A percentile compares a stretch with the other conserved stretches of the same genome.
Conservation (phyloP, 768 basidiomycete species). For the Lactarius deliciosus region DNA sequence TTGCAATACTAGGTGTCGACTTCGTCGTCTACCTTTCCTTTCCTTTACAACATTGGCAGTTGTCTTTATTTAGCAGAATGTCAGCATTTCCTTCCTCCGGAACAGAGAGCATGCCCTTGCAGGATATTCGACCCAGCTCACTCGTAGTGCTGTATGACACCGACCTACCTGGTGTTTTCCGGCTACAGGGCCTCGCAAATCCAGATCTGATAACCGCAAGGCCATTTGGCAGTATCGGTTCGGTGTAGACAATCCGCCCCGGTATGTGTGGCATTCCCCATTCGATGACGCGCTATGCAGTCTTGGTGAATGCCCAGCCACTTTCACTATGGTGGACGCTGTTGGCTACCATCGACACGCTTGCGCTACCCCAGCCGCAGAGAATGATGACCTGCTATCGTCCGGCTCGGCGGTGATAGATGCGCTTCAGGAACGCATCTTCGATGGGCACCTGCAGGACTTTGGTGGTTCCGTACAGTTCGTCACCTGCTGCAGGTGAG, state of each 20-base stretch:
- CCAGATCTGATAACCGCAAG: constrained; percentile 1
- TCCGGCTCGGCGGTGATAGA: no score
- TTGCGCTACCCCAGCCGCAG: no score
- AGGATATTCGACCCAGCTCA: not conserved
- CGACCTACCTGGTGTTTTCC: not conserved
- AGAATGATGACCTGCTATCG: no score
- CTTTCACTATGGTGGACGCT: no score
- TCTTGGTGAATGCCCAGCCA: no score
- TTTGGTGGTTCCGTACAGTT: not conserved
- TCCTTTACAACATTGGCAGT: no score
- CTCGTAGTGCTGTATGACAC: not conserved
- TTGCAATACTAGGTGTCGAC: no score
- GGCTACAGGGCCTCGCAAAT: not conserved
- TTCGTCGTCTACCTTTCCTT: no score
- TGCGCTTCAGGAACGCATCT: no score
- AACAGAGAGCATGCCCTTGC: not conserved
- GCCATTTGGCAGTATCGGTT: constrained; percentile 15
- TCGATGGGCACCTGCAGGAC: no score
- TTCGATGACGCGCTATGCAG: no score
- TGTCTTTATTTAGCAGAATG: constrained; percentile 1
- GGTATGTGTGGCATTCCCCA: not conserved
- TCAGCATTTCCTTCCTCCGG: constrained; percentile 1
- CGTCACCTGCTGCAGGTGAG: not conserved
- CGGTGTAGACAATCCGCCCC: constrained; percentile 11
- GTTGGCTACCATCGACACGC: no score